Conservation (phyloP, 1,284 basidiomycete species). For the Tylopilus sp. region DNA sequence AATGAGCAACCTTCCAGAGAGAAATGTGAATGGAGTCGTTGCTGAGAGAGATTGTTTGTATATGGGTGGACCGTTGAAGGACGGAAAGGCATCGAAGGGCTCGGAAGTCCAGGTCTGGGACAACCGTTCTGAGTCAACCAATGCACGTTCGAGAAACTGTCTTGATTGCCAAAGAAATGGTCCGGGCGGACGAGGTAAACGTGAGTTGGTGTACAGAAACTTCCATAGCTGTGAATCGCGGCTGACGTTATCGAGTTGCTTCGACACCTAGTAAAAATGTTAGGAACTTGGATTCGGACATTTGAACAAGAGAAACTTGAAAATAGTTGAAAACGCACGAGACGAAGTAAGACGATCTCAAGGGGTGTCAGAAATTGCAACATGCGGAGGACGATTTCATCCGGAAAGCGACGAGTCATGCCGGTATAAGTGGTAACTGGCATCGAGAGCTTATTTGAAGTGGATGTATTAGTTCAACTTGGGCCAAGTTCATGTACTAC, state of each 20-base stretch:
- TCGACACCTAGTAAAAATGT: constrained; percentile 31
- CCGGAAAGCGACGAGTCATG: constrained; percentile 16
- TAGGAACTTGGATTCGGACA: not conserved
- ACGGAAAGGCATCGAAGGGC: constrained; percentile 23
- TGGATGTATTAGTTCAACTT: too few species aligned
- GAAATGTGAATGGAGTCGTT: constrained; percentile 32
- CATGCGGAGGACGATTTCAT: constrained; percentile 32
- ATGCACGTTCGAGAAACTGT: constrained; percentile 28
- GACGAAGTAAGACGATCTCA: constrained; percentile 32
- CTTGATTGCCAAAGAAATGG: constrained; percentile 36
- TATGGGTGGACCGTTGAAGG: constrained; percentile 31
- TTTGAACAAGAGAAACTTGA: not conserved
- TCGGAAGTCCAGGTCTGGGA: constrained; percentile 37
- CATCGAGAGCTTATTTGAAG: too few species aligned
- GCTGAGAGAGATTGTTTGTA: constrained; percentile 15
- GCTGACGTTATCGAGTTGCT: constrained; percentile 23
- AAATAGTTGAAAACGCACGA: constrained; percentile 16
- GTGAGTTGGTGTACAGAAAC: constrained; percentile 24
- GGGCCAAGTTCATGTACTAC: too few species aligned
- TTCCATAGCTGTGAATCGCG: constrained; percentile 32
- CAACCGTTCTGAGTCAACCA: constrained; percentile 29
- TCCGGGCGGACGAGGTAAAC: constrained; percentile 33
- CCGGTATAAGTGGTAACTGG: too few species aligned
- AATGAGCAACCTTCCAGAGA: constrained; percentile 37
- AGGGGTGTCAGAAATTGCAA: constrained; percentile 24